Percentiles rank a stretch among this genome's conserved stretches.
Conservation (phyloP, 352 stramenopile genomes). For the Aphanomyces cochlioides region DNA sequence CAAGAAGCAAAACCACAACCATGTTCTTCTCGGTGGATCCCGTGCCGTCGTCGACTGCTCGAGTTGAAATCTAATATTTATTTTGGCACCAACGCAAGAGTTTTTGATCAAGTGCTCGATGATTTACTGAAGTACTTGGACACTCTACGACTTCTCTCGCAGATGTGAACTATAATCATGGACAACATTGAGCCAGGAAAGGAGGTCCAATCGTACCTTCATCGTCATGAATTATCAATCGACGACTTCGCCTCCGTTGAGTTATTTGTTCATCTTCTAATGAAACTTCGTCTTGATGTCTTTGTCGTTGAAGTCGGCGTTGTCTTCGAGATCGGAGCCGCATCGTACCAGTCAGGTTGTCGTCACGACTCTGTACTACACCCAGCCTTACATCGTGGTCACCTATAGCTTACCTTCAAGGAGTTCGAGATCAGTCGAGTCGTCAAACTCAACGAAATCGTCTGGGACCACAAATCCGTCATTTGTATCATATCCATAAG, state of each 20-base stretch:
- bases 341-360: neutral
- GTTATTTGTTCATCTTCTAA: neutral
- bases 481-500: slow-evolving; percentile 1
- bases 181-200: neutral
- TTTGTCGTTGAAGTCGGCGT: neutral
- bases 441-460: neutral
- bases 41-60: neutral
- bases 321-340: neutral
- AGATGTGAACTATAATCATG: neutral
- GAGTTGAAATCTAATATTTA: slow-evolving; percentile 4
- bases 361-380: too few species aligned
- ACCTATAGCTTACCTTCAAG: neutral
- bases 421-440: neutral
- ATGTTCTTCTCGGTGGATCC: neutral
- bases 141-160: neutral
- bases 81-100: neutral
- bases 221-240: slow-evolving; percentile 1
- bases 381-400: too few species aligned
- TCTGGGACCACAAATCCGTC: slow-evolving; percentile 8
- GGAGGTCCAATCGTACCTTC: neutral
- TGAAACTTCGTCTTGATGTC: neutral
- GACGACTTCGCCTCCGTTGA: neutral
- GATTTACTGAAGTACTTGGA: neutral
- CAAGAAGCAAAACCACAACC: neutral
- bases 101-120: neutral